Evolutionary conservation across 2,329 filamentous ascomycete genomes (phyloP).

Genomic region (Colletotrichum coccodes): DNA sequence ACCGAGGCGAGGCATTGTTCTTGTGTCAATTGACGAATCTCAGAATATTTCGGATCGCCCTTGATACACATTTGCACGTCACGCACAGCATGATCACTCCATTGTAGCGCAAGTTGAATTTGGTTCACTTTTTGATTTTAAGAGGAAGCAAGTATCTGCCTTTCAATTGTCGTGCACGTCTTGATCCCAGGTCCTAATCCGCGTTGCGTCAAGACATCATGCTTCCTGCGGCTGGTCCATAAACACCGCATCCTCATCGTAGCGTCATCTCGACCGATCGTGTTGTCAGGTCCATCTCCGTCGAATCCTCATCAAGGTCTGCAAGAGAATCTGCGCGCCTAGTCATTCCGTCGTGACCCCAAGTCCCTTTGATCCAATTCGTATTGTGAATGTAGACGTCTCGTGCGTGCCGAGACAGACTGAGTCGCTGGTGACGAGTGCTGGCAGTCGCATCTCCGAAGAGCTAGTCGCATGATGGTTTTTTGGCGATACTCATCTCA

Average conservation of each 20-base stretch:
- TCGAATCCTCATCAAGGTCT: slow-evolving; percentile 25
- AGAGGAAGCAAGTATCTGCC: slow-evolving; percentile 18
- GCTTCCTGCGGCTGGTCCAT: slow-evolving; percentile 20
- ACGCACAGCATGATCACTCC: too few species aligned
- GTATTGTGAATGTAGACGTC: slow-evolving; percentile 39
- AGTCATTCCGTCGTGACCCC: slow-evolving; percentile 27
- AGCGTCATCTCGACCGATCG: slow-evolving; percentile 29
- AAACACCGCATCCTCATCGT: slow-evolving; percentile 32
- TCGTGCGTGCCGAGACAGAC: slow-evolving; percentile 21
- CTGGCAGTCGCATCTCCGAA: slow-evolving; percentile 7
- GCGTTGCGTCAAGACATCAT: slow-evolving; percentile 26
- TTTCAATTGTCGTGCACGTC: slow-evolving; percentile 28
- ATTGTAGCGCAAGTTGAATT: background rate
- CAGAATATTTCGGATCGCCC: too few species aligned
- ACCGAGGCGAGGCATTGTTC: background rate
- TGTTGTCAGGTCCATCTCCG: slow-evolving; percentile 27
- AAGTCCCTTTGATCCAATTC: slow-evolving; percentile 31
- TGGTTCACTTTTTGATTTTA: slow-evolving; percentile 31
- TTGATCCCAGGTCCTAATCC: slow-evolving; percentile 29
- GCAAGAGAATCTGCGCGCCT: slow-evolving; percentile 3
- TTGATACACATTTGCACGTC: too few species aligned
- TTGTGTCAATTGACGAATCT: too few species aligned
- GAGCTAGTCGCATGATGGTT: slow-evolving; percentile 22
- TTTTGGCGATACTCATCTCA: slow-evolving; percentile 28
- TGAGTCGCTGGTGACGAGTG: slow-evolving; percentile 30